phyloP scores from a whole-genome alignment of 2,329 filamentous ascomycete species.

The Fusarium sp. region DNA sequence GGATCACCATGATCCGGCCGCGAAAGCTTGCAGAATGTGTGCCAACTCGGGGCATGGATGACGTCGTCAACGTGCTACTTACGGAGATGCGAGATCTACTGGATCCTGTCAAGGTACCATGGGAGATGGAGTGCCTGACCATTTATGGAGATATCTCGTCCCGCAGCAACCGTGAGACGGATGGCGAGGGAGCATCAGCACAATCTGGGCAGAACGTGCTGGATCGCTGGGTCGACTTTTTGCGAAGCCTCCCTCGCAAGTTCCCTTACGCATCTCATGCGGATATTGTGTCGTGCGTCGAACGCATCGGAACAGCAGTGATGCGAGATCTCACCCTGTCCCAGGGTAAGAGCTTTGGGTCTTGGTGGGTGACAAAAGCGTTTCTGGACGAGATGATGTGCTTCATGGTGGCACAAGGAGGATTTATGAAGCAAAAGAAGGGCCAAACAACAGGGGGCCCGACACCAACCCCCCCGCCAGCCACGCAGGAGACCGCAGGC shows the following conservation, averaged over 20 bases:
- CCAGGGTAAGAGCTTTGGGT: slow-evolving; percentile 84
- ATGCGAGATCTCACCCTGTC: slow-evolving; percentile 85
- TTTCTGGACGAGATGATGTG: slow-evolving; percentile 95
- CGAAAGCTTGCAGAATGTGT: slow-evolving; percentile 74
- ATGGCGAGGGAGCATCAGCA: slow-evolving; percentile 38
- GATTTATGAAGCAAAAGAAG: slow-evolving; percentile 77
- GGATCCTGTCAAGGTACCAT: slow-evolving; percentile 74
- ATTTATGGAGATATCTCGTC: slow-evolving; percentile 69
- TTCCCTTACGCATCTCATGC: slow-evolving; percentile 81
- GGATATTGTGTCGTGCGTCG: slow-evolving; percentile 81
- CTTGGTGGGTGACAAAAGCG: slow-evolving; percentile 95
- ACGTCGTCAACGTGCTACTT: slow-evolving; percentile 72
- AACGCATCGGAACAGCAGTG: slow-evolving; percentile 79
- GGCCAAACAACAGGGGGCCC: slow-evolving; percentile 47
- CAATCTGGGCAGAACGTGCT: slow-evolving; percentile 73
- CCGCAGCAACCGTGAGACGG: slow-evolving; percentile 58
- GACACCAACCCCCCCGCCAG: slow-evolving; percentile 49
- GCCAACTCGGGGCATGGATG: slow-evolving; percentile 73
- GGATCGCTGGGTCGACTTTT: slow-evolving; percentile 82
- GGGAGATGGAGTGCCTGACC: slow-evolving; percentile 72
- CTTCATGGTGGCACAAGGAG: slow-evolving; percentile 90
- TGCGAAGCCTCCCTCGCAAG: slow-evolving; percentile 74
- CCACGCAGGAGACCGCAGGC: slow-evolving; percentile 49
- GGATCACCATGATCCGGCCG: slow-evolving; percentile 75
- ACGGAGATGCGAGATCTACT: slow-evolving; percentile 78